Percentiles rank a stretch among this genome's conserved stretches.
phyloP scores from a whole-genome alignment of 2,329 filamentous ascomycete species.

The Apiospora pterosperma region DNA sequence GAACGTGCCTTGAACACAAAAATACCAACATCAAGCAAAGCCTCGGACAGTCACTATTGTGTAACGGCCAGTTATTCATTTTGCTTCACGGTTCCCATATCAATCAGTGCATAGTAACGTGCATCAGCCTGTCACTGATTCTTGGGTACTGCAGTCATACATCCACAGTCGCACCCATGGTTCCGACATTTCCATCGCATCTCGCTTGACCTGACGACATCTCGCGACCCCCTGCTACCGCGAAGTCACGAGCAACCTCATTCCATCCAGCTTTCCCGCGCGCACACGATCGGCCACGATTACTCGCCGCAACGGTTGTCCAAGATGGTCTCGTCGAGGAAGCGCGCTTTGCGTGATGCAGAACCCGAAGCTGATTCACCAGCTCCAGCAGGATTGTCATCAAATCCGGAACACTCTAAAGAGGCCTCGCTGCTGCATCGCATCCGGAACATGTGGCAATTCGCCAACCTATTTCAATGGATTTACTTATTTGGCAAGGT shows the following conservation, averaged over 20 bases:
- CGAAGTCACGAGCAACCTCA: background rate
- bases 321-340: conserved; percentile 43
- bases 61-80: background rate
- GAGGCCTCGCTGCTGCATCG: conserved; percentile 52
- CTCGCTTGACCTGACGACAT: conserved; percentile 1
- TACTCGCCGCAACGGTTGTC: background rate
- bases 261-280: background rate
- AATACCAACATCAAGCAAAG: background rate
- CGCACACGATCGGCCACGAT: background rate
- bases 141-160: background rate
- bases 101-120: background rate
- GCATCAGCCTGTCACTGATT: background rate
- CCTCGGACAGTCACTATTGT: background rate
- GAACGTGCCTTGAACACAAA: conserved; percentile 1
- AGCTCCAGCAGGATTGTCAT: background rate
- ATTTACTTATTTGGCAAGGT: conserved; percentile 85
- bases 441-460: conserved; percentile 91
- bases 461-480: conserved; percentile 91
- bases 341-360: conserved; percentile 41
- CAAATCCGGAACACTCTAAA: conserved; percentile 13
- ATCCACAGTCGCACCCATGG: background rate
- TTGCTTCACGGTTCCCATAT: background rate
- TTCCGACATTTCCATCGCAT: background rate
- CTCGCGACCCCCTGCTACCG: background rate
- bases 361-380: conserved; percentile 20